These are phyloP conservation scores for Hypomyces perniciosus DNA, from an alignment of 2,329 filamentous ascomycete genomes.

Conservation along the genomic window DNA sequence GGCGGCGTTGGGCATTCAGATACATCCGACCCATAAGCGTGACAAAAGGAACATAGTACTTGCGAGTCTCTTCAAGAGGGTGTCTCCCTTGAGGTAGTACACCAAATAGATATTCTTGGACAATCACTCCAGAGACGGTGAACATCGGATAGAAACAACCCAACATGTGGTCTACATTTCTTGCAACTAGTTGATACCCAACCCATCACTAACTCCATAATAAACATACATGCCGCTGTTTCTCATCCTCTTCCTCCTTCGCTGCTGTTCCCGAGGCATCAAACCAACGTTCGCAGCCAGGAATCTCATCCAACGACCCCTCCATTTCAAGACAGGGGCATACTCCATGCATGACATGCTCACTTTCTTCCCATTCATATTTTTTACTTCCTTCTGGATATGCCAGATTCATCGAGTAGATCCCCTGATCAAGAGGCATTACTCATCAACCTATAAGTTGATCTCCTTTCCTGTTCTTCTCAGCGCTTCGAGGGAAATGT, in stretches of 20 bases:
- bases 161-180: slow-evolving; percentile 20
- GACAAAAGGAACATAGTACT: neutral
- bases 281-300: neutral
- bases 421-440: too few relatives aligned
- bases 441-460: too few relatives aligned
- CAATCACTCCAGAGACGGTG: neutral
- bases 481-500: slow-evolving; percentile 6
- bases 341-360: too few relatives aligned
- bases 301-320: neutral
- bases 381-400: too few relatives aligned
- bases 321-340: neutral
- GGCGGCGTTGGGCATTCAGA: too few relatives aligned
- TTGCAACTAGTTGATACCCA: slow-evolving; percentile 14
- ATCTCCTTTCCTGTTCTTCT: neutral
- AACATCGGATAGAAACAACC: neutral
- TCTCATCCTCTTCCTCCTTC: slow-evolving; percentile 11
- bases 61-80: neutral
- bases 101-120: too few relatives aligned
- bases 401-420: too few relatives aligned
- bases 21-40: too few relatives aligned
- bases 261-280: neutral
- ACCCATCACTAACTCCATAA: slow-evolving; percentile 21
- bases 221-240: slow-evolving; percentile 23
- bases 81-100: too few relatives aligned
- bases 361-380: too few relatives aligned